These are phyloP conservation scores for Volvox carteri DNA, from an alignment of 163 green algal species.

Conservation along the genomic window DNA sequence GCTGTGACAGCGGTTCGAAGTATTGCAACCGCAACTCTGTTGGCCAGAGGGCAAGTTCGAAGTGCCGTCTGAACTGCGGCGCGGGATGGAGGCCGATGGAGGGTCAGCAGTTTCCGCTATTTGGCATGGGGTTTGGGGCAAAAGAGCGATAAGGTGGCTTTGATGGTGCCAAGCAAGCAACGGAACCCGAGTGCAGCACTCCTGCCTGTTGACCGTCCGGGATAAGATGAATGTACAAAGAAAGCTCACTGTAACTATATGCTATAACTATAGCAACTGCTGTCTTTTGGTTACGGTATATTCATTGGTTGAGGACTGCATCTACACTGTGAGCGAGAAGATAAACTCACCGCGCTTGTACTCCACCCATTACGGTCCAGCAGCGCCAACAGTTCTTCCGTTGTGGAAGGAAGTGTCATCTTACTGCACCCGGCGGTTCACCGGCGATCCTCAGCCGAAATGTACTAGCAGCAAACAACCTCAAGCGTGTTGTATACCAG, in stretches of 20 bases:
- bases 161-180: background rate
- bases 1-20: background rate
- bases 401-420: background rate
- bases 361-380: constrained; percentile 22
- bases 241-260: background rate
- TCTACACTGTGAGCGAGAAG: too few species aligned
- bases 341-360: background rate
- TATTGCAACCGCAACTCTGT: background rate
- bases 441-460: too few species aligned
- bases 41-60: background rate
- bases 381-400: background rate
- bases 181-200: background rate
- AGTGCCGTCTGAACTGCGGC: background rate
- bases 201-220: too few species aligned
- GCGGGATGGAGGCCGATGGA: background rate
- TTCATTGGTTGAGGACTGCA: too few species aligned
- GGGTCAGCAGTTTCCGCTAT: background rate
- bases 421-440: background rate
- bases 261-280: background rate
- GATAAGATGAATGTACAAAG: too few species aligned
- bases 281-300: background rate
- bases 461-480: too few species aligned
- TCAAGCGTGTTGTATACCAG: too few species aligned
- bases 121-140: background rate
- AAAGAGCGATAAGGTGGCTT: background rate